These are phyloP conservation scores for Escallonia rubra DNA, from an alignment of 129 eudicot species.

Conservation along the genomic window DNA sequence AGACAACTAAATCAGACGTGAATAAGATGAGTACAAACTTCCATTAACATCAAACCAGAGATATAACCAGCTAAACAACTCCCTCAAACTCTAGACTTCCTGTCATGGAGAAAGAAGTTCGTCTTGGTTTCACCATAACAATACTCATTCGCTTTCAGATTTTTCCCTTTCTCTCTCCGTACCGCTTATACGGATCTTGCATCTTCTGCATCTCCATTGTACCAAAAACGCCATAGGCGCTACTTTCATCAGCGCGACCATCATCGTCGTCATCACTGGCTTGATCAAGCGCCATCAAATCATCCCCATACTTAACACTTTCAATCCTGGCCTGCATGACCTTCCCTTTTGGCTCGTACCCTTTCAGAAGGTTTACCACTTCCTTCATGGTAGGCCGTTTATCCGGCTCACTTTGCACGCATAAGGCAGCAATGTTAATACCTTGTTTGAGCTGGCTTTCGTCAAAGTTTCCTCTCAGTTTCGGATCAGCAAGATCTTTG, in stretches of 20 bases:
- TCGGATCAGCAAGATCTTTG: slow-evolving; percentile 72
- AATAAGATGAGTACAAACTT: too few relatives aligned
- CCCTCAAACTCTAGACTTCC: too few relatives aligned
- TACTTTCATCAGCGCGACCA: slow-evolving; percentile 51
- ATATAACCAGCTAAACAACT: too few relatives aligned
- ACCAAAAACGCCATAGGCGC: slow-evolving; percentile 74
- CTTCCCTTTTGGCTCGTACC: slow-evolving; percentile 41
- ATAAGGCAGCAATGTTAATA: slow-evolving; percentile 55
- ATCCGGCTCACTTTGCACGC: slow-evolving; percentile 72
- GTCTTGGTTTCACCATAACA: too few relatives aligned
- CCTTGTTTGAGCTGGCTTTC: slow-evolving; percentile 46
- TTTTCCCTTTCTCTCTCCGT: slow-evolving; percentile 40
- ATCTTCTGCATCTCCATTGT: slow-evolving; percentile 48
- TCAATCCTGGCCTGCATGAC: slow-evolving; percentile 36
- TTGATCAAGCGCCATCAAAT: slow-evolving; percentile 69
- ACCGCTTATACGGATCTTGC: slow-evolving; percentile 53
- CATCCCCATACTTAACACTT: slow-evolving; percentile 67
- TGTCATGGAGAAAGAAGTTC: too few relatives aligned
- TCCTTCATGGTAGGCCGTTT: slow-evolving; percentile 81
- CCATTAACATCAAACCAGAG: too few relatives aligned
- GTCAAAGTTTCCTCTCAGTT: slow-evolving; percentile 59
- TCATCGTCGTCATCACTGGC: slow-evolving; percentile 41
- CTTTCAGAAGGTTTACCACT: slow-evolving; percentile 64
- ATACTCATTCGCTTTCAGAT: neutral
- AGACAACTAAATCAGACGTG: too few relatives aligned